Evolutionary conservation across 2,329 filamentous ascomycete genomes (phyloP), one percentile per base, ranked within the genome.

Genomic region (Leptographium lundbergii): DNA sequence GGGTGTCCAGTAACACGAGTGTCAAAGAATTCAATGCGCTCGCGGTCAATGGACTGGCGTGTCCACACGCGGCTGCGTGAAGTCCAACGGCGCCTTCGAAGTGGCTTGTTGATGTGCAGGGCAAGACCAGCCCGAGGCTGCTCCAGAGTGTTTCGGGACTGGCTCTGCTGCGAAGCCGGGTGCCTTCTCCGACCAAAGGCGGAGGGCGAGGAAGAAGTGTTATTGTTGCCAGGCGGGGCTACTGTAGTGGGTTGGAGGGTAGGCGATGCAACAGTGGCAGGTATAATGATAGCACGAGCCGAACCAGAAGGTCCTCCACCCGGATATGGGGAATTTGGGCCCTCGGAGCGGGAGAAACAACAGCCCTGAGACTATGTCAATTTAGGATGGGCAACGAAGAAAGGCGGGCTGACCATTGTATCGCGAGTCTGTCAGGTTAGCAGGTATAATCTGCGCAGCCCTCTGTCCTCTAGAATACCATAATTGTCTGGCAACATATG

Each of bases 1-100:
- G 79, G 67, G 4, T 83, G 79, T 2, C 90, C 90, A 0, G 87
- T 88, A 19, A 95, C 89, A 54, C 90, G 78, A 1, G 91, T 96
- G 62, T 96, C 91, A 71, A 95, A 97, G 76, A 95, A 96, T 62
- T 90, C 90, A 55, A 74, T 74, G 55, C 92, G 81, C 72, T 96
- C 89, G 36, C 77, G 78, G 60, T 84, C 81, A 2, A 96, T 75
- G 57, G 86, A 75, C 19, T 73, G 68, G n/a, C 80, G 82, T 1
- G 88, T 91, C 88, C 88, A 95, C 19, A 74, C 71, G 24, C 81
- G 81, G 57, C 78, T 77, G 62, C 78, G 79, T 59, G 85, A 82
- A 14, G 74, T 74, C 87, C 87, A 91, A 58, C 79, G 73, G 65
- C 88, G 86, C 0, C 77, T 77, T 52, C 80, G 80, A 47, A 91